Evolutionary conservation across 2,329 filamentous ascomycete species (phyloP), one percentile per base, ranked within the genome.

Genomic region (Pseudohalonectria lignicola): DNA sequence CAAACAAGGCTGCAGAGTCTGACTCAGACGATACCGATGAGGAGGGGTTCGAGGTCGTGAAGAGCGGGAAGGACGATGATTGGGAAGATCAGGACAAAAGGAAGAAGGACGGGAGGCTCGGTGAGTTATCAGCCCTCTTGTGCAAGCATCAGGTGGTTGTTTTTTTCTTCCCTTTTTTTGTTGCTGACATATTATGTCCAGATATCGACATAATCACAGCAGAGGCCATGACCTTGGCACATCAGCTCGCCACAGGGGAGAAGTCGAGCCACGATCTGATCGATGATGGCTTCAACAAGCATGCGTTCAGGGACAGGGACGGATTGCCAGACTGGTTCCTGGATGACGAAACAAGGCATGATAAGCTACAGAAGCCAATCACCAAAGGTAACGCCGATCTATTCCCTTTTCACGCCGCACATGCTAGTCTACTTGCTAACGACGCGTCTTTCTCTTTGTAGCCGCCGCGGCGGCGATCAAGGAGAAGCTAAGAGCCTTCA

Each of bases 151-250:
- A n/a, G n/a, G n/a, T n/a, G n/a, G n/a, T n/a, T n/a, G n/a, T n/a
- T n/a, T n/a, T n/a, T n/a, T n/a, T n/a, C n/a, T n/a, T n/a, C n/a
- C n/a, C n/a, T n/a, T n/a, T n/a, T n/a, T 15, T 26, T 40, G 34
- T 53, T 55, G 49, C 50, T 47, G 39, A 46, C 42, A 53, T 39
- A 19, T 25, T 19, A n/a, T 12, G 20, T 39, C 26, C 60, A 71
- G 88, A 95, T 55, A 94, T 98, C 61, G 87, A 96, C 57, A 96
- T 98, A 52, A 94, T 96, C 53, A 98, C 92, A n/a, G 92, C 87
- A 5, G 92, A 98, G 67, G 92, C 93, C 46, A 98, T 98, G 92
- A 93, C 90, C 1, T 72, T 98, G 13, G 93, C 92, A 1, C 92
- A 96, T 47, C 76, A 86, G 53, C 79, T 98, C 42, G 92, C 88